Conservation (phyloP, 495 filamentous ascomycete genomes). For the Xylaria flabelliformis region DNA sequence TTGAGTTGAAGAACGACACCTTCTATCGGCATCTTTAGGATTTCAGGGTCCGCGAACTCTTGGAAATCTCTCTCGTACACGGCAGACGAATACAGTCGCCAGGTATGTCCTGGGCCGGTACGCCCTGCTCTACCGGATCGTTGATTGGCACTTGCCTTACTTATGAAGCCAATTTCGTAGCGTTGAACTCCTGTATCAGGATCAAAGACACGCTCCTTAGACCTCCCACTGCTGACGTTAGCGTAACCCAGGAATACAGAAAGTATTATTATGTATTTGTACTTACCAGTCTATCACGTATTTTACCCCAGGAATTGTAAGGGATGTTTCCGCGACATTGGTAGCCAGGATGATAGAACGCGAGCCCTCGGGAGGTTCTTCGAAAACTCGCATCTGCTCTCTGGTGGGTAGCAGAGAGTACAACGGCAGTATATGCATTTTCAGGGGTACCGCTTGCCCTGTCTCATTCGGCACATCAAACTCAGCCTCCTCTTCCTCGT, state of each 20-base stretch:
- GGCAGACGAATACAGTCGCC: conserved; percentile 90
- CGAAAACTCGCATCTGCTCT: conserved; percentile 93
- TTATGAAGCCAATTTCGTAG: conserved; percentile 95
- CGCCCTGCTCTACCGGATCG: conserved; percentile 92
- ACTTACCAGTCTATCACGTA: conserved; percentile 83
- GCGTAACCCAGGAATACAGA: conserved; percentile 31
- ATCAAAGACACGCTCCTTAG: conserved; percentile 91
- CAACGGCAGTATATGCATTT: conserved; percentile 85
- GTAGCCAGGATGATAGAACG: conserved; percentile 92
- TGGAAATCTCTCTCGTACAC: conserved; percentile 91
- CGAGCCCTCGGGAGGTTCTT: conserved; percentile 80
- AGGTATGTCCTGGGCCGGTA: conserved; percentile 96
- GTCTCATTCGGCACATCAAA: conserved; percentile 60
- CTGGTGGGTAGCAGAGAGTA: conserved; percentile 94
- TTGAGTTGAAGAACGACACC: conserved; percentile 93
- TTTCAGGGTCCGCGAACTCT: conserved; percentile 86
- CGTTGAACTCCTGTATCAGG: conserved; percentile 86
- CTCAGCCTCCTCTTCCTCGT: conserved; percentile 67
- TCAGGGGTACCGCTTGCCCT: conserved; percentile 60
- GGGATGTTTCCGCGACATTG: conserved; percentile 95
- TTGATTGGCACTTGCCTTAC: conserved; percentile 94
- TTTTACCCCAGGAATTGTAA: conserved; percentile 94
- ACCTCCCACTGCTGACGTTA: conserved; percentile 63
- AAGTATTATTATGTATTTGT: not conserved
- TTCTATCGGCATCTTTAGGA: conserved; percentile 91